These are phyloP conservation scores for Vaccinium darrowii DNA, from an alignment of 148 eudicot species.

Conservation along the genomic window DNA sequence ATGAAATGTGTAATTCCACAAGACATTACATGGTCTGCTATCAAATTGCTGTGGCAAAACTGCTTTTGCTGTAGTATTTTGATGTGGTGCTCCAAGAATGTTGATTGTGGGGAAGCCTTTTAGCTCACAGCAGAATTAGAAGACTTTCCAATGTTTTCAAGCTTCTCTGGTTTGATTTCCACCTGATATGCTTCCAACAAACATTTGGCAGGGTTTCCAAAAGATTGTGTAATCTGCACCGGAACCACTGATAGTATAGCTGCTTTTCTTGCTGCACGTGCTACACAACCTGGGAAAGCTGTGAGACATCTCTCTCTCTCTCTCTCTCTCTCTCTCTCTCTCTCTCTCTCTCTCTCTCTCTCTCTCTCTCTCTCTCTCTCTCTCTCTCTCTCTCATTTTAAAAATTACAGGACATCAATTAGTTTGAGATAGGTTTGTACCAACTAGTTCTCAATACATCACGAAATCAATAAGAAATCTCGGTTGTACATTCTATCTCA, in stretches of 20 bases:
- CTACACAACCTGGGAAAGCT: constrained; percentile 85
- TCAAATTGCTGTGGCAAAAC: background rate
- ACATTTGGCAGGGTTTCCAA: constrained; percentile 61
- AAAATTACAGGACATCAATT: background rate
- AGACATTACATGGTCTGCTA: background rate
- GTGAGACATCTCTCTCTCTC: constrained; percentile 44
- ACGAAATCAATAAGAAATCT: background rate
- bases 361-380: background rate
- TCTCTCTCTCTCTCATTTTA: background rate
- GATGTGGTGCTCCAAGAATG: background rate
- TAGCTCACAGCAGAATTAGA: background rate
- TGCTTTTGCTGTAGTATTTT: background rate
- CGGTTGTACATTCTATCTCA: background rate
- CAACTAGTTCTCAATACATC: background rate
- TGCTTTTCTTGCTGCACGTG: constrained; percentile 96
- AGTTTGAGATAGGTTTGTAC: background rate
- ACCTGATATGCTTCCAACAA: constrained; percentile 12
- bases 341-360: constrained; percentile 1
- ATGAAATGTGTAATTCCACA: background rate
- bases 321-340: background rate
- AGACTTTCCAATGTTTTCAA: background rate
- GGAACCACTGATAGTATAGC: constrained; percentile 99
- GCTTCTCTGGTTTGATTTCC: background rate
- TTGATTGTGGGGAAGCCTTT: background rate
- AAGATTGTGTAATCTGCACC: constrained; percentile 75